phyloP scores from a whole-genome alignment of 2,329 filamentous ascomycete species.

The Pseudocercospora ulei region DNA sequence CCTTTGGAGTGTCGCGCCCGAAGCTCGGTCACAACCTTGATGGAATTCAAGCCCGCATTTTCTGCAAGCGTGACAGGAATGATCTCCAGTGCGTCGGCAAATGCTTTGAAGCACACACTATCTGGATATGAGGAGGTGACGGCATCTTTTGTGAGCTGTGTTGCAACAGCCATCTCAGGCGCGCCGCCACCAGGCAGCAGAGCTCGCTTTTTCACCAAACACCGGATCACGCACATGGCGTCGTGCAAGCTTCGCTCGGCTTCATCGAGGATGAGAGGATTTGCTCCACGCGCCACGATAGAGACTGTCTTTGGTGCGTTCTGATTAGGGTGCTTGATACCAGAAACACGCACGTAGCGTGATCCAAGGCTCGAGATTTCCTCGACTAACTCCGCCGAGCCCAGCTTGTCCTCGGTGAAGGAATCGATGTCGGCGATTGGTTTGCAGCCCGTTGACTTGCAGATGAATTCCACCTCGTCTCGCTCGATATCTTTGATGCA shows the following conservation, averaged over 20 bases:
- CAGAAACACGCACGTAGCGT: constrained; percentile 88
- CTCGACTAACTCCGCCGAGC: constrained; percentile 84
- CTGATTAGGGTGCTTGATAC: constrained; percentile 59
- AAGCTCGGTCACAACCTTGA: constrained; percentile 95
- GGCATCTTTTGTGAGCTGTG: constrained; percentile 70
- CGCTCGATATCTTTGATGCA: constrained; percentile 96
- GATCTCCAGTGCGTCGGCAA: constrained; percentile 94
- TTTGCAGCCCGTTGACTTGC: constrained; percentile 98
- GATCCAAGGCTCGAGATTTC: constrained; percentile 80
- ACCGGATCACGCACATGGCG: constrained; percentile 92
- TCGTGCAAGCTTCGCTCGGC: constrained; percentile 95
- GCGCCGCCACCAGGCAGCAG: constrained; percentile 94
- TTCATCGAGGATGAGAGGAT: constrained; percentile 88
- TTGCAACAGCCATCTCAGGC: constrained; percentile 90
- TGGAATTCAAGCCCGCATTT: constrained; percentile 94
- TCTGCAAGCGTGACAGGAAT: constrained; percentile 94
- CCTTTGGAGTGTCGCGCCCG: constrained; percentile 89
- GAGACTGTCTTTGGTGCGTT: constrained; percentile 72
- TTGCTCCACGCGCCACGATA: constrained; percentile 88
- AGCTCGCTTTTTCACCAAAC: constrained; percentile 98
- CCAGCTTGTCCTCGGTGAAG: constrained; percentile 97
- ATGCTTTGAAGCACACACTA: constrained; percentile 97
- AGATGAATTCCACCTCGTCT: constrained; percentile 97
- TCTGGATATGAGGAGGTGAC: constrained; percentile 82
- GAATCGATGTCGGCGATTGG: constrained; percentile 97